Evolutionary conservation across 371 early-diverging fungal genomes (phyloP).

Genomic region (Smittium culicis): DNA sequence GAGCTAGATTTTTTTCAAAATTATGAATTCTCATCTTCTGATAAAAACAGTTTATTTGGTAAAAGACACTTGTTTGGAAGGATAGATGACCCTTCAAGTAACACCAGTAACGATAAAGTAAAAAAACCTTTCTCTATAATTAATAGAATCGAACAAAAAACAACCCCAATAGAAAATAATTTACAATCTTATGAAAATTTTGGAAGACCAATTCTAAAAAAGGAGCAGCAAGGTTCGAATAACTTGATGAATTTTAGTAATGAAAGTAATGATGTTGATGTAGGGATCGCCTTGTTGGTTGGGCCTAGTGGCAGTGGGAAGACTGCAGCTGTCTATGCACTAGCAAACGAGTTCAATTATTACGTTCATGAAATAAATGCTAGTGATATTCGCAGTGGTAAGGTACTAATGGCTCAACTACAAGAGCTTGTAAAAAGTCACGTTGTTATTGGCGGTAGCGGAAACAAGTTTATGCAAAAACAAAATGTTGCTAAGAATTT

Average conservation of each 20-base stretch:
- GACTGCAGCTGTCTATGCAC: conserved; percentile 58
- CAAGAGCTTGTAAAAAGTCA: conserved; percentile 65
- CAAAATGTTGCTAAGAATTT: conserved; percentile 10
- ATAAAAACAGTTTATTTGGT: not conserved
- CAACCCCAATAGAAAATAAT: not conserved
- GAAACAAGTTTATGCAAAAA: conserved; percentile 6
- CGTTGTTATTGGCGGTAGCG: conserved; percentile 30
- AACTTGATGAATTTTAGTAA: not conserved
- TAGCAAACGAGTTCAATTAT: conserved; percentile 52
- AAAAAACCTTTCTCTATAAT: not conserved
- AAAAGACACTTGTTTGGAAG: conserved; percentile 5
- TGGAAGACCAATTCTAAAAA: no score
- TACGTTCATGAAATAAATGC: conserved; percentile 63
- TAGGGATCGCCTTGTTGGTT: conserved; percentile 31
- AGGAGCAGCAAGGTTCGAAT: not conserved
- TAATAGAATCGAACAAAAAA: not conserved
- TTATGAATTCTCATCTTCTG: not conserved
- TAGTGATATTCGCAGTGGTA: conserved; percentile 49
- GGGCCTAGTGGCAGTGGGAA: conserved; percentile 66
- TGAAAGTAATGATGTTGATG: not conserved
- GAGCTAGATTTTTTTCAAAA: conserved; percentile 6
- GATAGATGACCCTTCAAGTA: not conserved
- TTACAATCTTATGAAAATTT: no score
- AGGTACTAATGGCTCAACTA: conserved; percentile 45
- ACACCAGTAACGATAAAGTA: not conserved